Base-by-base conservation (phyloP, 2,329 filamentous ascomycete genomes). In the Alternaria brassicae region DNA sequence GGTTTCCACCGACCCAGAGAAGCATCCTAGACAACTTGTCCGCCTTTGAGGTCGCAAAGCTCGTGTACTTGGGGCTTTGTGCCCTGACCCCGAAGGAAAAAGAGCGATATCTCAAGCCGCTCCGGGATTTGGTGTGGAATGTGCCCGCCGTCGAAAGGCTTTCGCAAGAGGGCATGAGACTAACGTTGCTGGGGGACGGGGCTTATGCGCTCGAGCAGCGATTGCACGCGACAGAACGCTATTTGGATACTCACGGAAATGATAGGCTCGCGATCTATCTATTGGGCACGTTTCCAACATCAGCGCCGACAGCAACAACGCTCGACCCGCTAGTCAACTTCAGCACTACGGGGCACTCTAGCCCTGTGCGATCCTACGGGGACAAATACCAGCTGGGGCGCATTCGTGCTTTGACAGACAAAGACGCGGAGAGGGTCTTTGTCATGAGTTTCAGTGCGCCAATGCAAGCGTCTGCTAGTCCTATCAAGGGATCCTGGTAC, bases 371-470 rank as follows among this genome's bases (percentile, higher is more conserved):
- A 19, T 36, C 27, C 34, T 9, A 42, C 19, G 17, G 37, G n/a
- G 39, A 53, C 50, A 53, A 42, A 19, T 53, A 53, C 39, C 28
- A 53, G n/a, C 50, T 53, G 7, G 27, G 39, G 25, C 37, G 50
- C 37, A 39, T 53, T 23, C 39, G 39, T 13, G 50, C 39, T 23
- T 12, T 34, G 9, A 21, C 37, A 32, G 50, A 42, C 12, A 25
- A 10, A 34, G 15, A 53, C 25, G 27, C 17, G 17, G 21, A 42
- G 27, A 39, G 50, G 8, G 27, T 23, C 37, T 53, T 53, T 53
- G 17, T 53, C 17, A 53, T 53, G 8, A 53, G 50, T 53, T 53
- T 53, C 13, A 42, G 50, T 23, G 28, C 19, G 13, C 50, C 28
- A 53, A 53, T 53, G 27, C 13, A 17, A 17, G 37, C 50, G 19